Evolutionary conservation across 2,329 filamentous ascomycete species (phyloP).

Genomic region (Talaromyces sp.): DNA sequence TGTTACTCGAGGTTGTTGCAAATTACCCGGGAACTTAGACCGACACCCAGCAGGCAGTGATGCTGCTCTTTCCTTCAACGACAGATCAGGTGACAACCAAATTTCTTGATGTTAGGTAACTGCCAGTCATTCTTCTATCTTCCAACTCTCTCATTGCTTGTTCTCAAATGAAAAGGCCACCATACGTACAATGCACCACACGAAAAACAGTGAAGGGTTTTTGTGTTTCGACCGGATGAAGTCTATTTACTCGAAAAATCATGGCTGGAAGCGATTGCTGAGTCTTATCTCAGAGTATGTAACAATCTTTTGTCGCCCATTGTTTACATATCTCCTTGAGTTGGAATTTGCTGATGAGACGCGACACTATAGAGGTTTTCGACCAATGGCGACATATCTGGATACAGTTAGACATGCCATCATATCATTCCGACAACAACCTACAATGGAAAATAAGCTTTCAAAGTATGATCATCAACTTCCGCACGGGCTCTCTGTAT

Average conservation of each 20-base stretch:
- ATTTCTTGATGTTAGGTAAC: neutral
- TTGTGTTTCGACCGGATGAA: neutral
- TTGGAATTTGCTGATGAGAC: neutral
- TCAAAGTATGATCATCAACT: conserved; percentile 35
- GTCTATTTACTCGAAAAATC: neutral
- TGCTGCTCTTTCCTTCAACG: neutral
- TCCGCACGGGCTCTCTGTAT: conserved; percentile 38
- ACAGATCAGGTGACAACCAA: conserved; percentile 12
- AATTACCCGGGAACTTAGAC: neutral
- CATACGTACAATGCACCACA: neutral
- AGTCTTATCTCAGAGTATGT: neutral
- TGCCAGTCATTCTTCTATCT: neutral
- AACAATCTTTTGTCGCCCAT: neutral
- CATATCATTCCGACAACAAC: conserved; percentile 19
- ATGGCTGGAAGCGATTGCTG: neutral
- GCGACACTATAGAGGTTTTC: conserved; percentile 29
- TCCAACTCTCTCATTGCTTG: neutral
- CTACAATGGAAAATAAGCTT: conserved; percentile 47
- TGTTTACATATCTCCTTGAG: neutral
- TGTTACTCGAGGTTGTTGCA: neutral
- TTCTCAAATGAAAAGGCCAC: neutral
- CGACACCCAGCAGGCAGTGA: neutral
- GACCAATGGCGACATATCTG: conserved; percentile 44
- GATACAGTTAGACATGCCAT: conserved; percentile 22
- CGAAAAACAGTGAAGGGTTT: neutral